Percentiles rank a stretch among this genome's conserved stretches.
Conservation (phyloP, 148 eudicot genomes). For the Fagopyrum esculentum region DNA sequence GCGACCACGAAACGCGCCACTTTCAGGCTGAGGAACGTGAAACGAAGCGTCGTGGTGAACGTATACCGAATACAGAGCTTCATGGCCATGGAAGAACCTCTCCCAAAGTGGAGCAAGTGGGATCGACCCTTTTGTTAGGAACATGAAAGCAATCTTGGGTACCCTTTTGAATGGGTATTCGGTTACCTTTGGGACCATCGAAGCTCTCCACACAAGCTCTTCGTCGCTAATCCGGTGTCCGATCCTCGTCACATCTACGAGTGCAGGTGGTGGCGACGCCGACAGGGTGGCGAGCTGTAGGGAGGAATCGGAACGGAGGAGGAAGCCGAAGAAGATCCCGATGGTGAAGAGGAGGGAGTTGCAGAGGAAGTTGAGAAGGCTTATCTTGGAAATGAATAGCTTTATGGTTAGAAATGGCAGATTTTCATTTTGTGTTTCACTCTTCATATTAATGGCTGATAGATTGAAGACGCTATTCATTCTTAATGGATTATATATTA, state of each 20-base stretch:
- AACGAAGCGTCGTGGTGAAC: constrained; percentile 57
- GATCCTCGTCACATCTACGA: background rate
- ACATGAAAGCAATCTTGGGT: constrained; percentile 77
- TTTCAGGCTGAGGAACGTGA: constrained; percentile 24
- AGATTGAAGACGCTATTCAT: background rate
- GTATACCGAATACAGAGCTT: constrained; percentile 64
- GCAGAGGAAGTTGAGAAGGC: constrained; percentile 17
- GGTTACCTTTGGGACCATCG: constrained; percentile 30
- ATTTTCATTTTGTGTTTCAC: constrained; percentile 6
- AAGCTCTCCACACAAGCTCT: constrained; percentile 58
- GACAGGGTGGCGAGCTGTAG: background rate
- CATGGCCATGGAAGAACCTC: constrained; percentile 60
- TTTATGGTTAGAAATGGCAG: constrained; percentile 8
- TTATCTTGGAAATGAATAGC: constrained; percentile 11
- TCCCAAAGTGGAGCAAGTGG: constrained; percentile 78
- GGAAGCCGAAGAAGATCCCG: constrained; percentile 16
- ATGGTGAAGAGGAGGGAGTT: constrained; percentile 19
- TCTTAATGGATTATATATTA: background rate
- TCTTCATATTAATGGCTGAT: background rate
- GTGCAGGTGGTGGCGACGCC: background rate
- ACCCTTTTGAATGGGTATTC: constrained; percentile 25
- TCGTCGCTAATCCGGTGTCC: constrained; percentile 28
- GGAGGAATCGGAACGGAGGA: background rate
- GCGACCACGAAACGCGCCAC: constrained; percentile 64
- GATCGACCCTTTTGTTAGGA: constrained; percentile 52